Evolutionary conservation across 257 asterid species (phyloP), one percentile per base, ranked within the genome.

Genomic region (Nicotiana paniculata): DNA sequence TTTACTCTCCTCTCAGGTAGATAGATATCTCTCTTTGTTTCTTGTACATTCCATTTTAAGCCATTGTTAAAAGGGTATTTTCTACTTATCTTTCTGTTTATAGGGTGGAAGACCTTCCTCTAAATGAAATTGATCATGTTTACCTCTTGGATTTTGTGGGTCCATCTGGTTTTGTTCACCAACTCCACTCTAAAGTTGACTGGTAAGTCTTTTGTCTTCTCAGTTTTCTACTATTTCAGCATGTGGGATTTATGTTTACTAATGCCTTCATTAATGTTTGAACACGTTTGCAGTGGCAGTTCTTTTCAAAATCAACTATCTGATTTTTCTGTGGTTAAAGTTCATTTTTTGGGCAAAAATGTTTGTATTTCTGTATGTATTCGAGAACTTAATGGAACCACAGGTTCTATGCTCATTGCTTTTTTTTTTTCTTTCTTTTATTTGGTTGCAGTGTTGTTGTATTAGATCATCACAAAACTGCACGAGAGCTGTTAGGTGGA

Each of bases 111-210:
- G 93, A 95, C 75, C 91, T 95, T 79, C 98, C 97, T 39, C 82
- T 91, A 75, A 46, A 83, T 84, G 93, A 93, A 84, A 90, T 90
- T 66, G 94, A 87, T 82, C 53, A 30, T 35, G 91, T 93, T 80
- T 93, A 92, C 88, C 93, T 95, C n/a, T 84, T 93, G 89, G 99
- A 95, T 86, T 95, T 93, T 84, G 97, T 95, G 89, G 99, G 98
- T 5, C 97, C 98, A 3, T 84, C 97, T 46, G 93, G 93, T 81
- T 95, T 95, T 85, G 82, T 93, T 79, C 90, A 90, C 65, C 85
- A 85, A 83, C 91, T 95, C 54, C 90, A 96, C 59, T 79, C 89
- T 16, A 85, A 85, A 86, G 99, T 90, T 82, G 89, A 79, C 80
- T 83, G 91, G 98, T 86, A 76, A 51, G 78, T 82, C 76, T 35